Base-by-base conservation (phyloP, 2,329 filamentous ascomycete genomes). In the Colletotrichum lupini region DNA sequence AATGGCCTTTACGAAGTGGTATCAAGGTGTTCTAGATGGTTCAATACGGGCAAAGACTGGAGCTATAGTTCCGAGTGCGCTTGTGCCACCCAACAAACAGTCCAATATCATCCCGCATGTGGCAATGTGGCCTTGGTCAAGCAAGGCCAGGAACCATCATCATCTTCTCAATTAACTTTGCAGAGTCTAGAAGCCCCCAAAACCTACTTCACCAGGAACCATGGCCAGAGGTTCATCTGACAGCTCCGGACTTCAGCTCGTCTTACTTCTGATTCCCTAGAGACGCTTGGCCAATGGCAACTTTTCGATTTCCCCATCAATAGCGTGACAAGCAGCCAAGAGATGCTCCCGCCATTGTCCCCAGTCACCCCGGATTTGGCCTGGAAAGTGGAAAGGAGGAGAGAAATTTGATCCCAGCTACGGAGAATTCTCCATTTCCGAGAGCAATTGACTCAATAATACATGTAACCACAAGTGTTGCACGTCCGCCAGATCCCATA, bases 341-440 rank as follows among this genome's bases (percentile, higher is more conserved):
- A 35, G 46, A 52, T 42, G 24, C 42, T 68, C 46, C 65, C 64
- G 52, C 66, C 59, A 2, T 46, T 28, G 32, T 12, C 59, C 69
- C 63, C 35, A 57, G 68, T 67, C 57, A 56, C 57, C 69, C 58
- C 65, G n/a, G 69, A 59, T 63, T 63, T 68, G 35, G 16, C 24
- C 35, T 53, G 37, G 8, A 35, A 35, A 14, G 9, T n/a, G 42
- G 24, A 11, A 5, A 26, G 2, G n/a, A 49, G 16, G 12, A 42
- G 37, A 16, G 16, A 14, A 16, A 42, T 42, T 42, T 7, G 37
- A 42, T 42, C 37, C 37, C 37, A 19, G 37, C 37, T 42, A 42
- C 37, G 28, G 61, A 64, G n/a, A 12, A 52, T 26, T 49, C 5
- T 22, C 12, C 24, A 42, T 42, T 42, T 35, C 57, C 14, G 24